These are phyloP conservation scores for Vicia villosa DNA, from an alignment of 306 rosid genomes.

Conservation along the genomic window DNA sequence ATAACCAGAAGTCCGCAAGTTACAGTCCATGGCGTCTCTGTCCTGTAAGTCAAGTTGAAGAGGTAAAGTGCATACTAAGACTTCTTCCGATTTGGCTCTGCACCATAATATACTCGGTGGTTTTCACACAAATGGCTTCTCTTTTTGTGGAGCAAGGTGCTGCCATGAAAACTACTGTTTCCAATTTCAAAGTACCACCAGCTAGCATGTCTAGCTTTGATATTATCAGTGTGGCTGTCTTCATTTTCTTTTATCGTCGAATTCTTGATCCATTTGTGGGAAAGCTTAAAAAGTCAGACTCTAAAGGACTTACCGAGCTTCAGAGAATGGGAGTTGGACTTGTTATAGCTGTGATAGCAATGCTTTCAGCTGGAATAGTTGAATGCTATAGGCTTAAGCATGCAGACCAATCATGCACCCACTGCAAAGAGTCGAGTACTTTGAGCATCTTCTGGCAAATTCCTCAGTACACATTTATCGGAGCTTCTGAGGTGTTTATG, in stretches of 20 bases:
- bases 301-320: conserved; percentile 84
- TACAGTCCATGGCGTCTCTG: conserved; percentile 80
- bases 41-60: conserved; percentile 90
- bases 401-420: conserved; percentile 60
- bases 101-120: conserved; percentile 95
- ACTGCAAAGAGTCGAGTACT: conserved; percentile 76
- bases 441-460: conserved; percentile 95
- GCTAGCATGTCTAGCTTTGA: conserved; percentile 99
- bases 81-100: conserved; percentile 98
- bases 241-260: conserved; percentile 87
- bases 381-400: conserved; percentile 86
- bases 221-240: conserved; percentile 80
- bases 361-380: conserved; percentile 94
- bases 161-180: conserved; percentile 82
- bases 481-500: conserved; percentile 99
- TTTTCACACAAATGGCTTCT: conserved; percentile 98
- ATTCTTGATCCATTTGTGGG: conserved; percentile 81
- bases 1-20: conserved; percentile 44
- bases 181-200: conserved; percentile 78
- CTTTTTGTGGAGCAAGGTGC: conserved; percentile 99
- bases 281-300: conserved; percentile 62
- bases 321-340: conserved; percentile 99
- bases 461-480: conserved; percentile 90
- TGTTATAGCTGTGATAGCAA: conserved; percentile 86
- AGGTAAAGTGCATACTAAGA: conserved; percentile 92